Evolutionary conservation across 176 grass and related monocot genomes (phyloP).

Genomic region (Thinopyrum elongatum): DNA sequence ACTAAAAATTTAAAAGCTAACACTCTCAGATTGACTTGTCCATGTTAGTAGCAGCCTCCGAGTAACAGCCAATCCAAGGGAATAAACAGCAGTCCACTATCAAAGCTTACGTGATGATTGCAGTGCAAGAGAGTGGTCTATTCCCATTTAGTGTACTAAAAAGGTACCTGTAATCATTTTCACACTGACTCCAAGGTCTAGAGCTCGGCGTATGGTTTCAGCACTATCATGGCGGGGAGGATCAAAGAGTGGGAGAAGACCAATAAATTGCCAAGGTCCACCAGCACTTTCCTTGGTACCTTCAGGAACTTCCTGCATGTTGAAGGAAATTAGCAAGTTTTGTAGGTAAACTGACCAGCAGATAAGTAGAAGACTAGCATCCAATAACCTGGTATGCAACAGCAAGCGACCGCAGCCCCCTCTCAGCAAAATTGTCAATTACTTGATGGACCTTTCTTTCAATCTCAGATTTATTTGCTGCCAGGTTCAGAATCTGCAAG

Average conservation of each 20-base stretch:
- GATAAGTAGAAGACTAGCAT: background rate
- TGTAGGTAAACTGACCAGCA: conserved; percentile 8
- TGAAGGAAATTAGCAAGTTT: conserved; percentile 24
- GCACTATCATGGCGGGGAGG: conserved; percentile 71
- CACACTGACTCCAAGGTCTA: conserved; percentile 69
- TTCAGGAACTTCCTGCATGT: conserved; percentile 59
- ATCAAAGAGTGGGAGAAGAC: conserved; percentile 67
- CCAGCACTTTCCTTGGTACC: conserved; percentile 59
- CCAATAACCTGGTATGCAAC: conserved; percentile 57
- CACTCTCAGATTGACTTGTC: conserved; percentile 10
- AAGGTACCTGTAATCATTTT: conserved; percentile 69
- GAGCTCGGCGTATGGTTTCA: conserved; percentile 60
- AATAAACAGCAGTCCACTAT: background rate
- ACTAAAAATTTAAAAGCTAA: conserved; percentile 23
- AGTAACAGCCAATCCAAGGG: background rate
- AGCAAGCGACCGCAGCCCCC: conserved; percentile 60
- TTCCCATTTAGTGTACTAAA: background rate
- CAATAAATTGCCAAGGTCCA: conserved; percentile 62
- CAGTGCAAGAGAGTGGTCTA: background rate
- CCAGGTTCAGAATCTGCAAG: conserved; percentile 56
- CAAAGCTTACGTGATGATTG: background rate
- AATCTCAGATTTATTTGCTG: conserved; percentile 55
- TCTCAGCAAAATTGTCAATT: conserved; percentile 48
- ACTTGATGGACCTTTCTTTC: conserved; percentile 54
- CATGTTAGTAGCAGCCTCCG: background rate